A percentile compares a stretch with the other conserved stretches of the same genome.
phyloP scores from a whole-genome alignment of 2,329 filamentous ascomycete species.

The Pseudocercospora macadamiae region DNA sequence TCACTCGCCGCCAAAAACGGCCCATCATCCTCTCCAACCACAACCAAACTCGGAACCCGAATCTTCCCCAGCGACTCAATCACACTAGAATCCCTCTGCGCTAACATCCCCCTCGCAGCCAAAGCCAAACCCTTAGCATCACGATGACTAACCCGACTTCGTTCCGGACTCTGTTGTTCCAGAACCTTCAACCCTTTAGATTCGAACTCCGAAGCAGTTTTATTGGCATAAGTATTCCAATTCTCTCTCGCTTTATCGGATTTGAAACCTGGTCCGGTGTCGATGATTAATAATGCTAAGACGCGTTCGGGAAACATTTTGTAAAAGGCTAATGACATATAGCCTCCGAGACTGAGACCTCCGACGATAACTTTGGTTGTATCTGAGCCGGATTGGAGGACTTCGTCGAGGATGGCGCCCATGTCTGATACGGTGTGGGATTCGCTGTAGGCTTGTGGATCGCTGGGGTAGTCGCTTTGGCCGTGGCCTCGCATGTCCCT shows the following conservation, averaged over 20 bases:
- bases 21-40: constrained; percentile 33
- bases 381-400: constrained; percentile 24
- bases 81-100: constrained; percentile 29
- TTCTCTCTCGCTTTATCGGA: constrained; percentile 28
- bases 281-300: constrained; percentile 33
- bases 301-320: constrained; percentile 28
- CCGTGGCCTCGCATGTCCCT: constrained; percentile 36
- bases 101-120: constrained; percentile 34
- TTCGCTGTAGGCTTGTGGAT: constrained; percentile 30
- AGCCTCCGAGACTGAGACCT: constrained; percentile 34
- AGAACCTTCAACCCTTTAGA: constrained; percentile 24
- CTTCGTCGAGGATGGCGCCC: constrained; percentile 29
- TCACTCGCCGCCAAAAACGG: constrained; percentile 32
- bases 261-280: constrained; percentile 35
- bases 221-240: constrained; percentile 31
- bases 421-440: constrained; percentile 34
- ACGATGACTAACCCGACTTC: constrained; percentile 25
- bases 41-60: constrained; percentile 29
- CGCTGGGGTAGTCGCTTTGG: constrained; percentile 27
- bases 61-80: constrained; percentile 30
- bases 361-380: constrained; percentile 30
- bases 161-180: constrained; percentile 23
- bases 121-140: constrained; percentile 31
- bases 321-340: constrained; percentile 35
- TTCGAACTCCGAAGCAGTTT: constrained; percentile 29